Conservation (phyloP, 2,329 filamentous ascomycete genomes). For the Zymoseptoria tritici region DNA sequence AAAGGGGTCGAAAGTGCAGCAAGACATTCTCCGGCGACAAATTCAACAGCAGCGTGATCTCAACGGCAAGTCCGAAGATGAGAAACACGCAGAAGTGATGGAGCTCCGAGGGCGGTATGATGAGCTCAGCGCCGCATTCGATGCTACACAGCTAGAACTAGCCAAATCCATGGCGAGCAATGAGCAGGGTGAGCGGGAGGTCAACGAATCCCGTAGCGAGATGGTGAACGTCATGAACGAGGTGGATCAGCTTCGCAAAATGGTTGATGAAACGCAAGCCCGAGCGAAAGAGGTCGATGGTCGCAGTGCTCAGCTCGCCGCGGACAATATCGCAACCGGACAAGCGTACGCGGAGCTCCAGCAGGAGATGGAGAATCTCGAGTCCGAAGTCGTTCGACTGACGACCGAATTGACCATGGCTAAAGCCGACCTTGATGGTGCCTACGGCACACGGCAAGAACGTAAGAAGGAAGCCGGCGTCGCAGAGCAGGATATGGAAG, state of each 20-base stretch:
- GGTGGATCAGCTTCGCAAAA: slow-evolving; percentile 23
- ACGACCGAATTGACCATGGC: slow-evolving; percentile 83
- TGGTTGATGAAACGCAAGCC: slow-evolving; percentile 26
- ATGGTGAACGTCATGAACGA: slow-evolving; percentile 38
- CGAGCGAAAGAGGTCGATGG: slow-evolving; percentile 29
- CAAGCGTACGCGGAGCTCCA: slow-evolving; percentile 22
- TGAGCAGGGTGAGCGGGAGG: slow-evolving; percentile 23
- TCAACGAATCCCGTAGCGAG: slow-evolving; percentile 27
- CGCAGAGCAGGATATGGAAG: slow-evolving; percentile 42
- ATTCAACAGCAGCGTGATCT: slow-evolving; percentile 93
- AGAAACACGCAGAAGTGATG: slow-evolving; percentile 34
- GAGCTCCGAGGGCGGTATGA: slow-evolving; percentile 26
- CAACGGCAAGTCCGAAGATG: slow-evolving; percentile 73
- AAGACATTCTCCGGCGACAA: slow-evolving; percentile 79
- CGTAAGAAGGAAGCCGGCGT: slow-evolving; percentile 61
- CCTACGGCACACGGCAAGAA: slow-evolving; percentile 72
- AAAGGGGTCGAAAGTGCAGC: slow-evolving; percentile 76
- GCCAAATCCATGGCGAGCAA: slow-evolving; percentile 23
- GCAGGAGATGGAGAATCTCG: slow-evolving; percentile 38
- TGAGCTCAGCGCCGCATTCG: slow-evolving; percentile 19
- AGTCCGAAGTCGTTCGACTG: slow-evolving; percentile 57
- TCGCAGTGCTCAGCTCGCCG: slow-evolving; percentile 24
- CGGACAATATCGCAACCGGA: slow-evolving; percentile 12
- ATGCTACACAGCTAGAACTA: slow-evolving; percentile 27
- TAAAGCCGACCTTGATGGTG: slow-evolving; percentile 83